A percentile compares a stretch with the other conserved stretches of the same genome.
Conservation (phyloP, 116 monocot genomes). For the Zostera marina region DNA sequence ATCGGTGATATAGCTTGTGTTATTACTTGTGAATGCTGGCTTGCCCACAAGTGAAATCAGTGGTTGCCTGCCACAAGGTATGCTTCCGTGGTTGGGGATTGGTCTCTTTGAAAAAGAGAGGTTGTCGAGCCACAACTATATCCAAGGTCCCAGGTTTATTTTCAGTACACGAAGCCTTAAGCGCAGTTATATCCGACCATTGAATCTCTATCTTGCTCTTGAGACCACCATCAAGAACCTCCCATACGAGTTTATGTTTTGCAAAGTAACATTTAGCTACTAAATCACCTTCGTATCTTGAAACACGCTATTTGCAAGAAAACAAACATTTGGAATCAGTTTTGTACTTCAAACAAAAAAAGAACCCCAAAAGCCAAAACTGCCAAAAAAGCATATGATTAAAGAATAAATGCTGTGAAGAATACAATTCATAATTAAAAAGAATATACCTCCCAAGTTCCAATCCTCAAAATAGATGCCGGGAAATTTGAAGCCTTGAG, state of each 20-base stretch:
- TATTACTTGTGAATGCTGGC: conserved; percentile 66
- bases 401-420: not conserved
- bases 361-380: not conserved
- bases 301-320: conserved; percentile 39
- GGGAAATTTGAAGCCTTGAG: conserved; percentile 93
- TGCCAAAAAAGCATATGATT: not conserved
- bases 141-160: conserved; percentile 44
- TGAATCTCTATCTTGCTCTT: conserved; percentile 78
- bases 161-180: conserved; percentile 48
- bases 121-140: conserved; percentile 70
- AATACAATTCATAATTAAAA: not conserved
- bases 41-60: conserved; percentile 86
- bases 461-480: conserved; percentile 66
- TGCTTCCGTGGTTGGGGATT: conserved; percentile 92
- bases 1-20: not conserved
- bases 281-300: conserved; percentile 72
- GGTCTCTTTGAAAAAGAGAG: conserved; percentile 81
- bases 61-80: conserved; percentile 85
- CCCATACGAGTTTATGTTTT: conserved; percentile 68
- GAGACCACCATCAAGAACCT: conserved; percentile 63
- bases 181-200: conserved; percentile 60
- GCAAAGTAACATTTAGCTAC: conserved; percentile 73
- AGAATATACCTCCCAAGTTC: conserved; percentile 65
- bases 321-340: no score
- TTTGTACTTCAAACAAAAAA: no score